phyloP scores from a whole-genome alignment of 139 green algal genomes.

The Edaphochlamys debaryana region DNA sequence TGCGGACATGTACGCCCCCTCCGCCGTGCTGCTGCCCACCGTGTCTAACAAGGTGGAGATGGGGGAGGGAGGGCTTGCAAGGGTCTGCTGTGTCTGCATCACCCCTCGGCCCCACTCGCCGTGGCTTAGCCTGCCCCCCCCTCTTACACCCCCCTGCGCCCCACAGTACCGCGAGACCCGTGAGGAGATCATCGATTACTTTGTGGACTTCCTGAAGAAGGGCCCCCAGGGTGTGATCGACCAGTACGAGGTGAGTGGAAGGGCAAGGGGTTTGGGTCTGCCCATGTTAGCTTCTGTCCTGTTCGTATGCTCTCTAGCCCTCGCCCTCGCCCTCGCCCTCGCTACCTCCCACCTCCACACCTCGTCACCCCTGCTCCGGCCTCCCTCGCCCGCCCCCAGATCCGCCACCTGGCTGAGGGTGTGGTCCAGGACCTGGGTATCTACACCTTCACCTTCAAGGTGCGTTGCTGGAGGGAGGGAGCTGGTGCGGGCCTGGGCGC shows the following conservation, averaged over 20 bases:
- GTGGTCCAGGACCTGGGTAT: background rate
- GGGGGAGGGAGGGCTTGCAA: too few relatives aligned
- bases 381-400: background rate
- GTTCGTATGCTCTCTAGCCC: background rate
- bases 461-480: background rate
- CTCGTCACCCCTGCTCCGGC: background rate
- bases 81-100: too few relatives aligned
- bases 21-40: too few relatives aligned
- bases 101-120: too few relatives aligned
- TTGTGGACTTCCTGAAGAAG: background rate
- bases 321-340: background rate
- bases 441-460: constrained; percentile 31
- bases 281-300: too few relatives aligned
- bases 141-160: background rate
- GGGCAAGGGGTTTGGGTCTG: too few relatives aligned
- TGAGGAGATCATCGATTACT: constrained; percentile 4
- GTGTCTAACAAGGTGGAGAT: too few relatives aligned
- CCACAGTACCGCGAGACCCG: background rate
- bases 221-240: background rate
- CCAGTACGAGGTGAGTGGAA: background rate
- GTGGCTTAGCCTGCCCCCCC: too few relatives aligned
- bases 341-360: background rate
- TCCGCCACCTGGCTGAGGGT: background rate
- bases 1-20: constrained; percentile 15
- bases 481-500: too few relatives aligned